Conservation (phyloP, 768 basidiomycete species). For the Amylocystis lapponica region DNA sequence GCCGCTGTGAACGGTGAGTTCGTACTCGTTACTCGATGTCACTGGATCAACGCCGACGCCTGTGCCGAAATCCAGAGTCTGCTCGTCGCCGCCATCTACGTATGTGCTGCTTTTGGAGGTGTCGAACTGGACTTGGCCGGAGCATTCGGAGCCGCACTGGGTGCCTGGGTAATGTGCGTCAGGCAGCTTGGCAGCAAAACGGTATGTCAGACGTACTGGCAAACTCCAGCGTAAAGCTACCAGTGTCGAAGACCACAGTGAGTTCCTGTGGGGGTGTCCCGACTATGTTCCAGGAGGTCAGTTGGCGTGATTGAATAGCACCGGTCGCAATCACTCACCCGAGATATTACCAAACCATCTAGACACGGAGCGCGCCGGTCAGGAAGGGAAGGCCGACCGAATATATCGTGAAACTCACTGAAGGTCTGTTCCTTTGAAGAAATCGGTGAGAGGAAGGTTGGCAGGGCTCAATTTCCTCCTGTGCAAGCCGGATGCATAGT, state of each 20-base stretch:
- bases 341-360: conserved; percentile 51
- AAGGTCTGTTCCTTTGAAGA: conserved; percentile 52
- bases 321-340: conserved; percentile 20
- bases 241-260: conserved; percentile 52
- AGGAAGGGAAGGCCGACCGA: background rate
- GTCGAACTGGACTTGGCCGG: conserved; percentile 34
- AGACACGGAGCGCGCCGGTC: background rate
- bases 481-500: conserved; percentile 6
- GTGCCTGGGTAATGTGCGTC: background rate
- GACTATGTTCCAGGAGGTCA: conserved; percentile 25
- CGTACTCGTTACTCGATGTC: conserved; percentile 36
- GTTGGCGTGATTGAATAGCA: background rate
- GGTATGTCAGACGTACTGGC: conserved; percentile 30
- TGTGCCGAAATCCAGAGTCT: conserved; percentile 45
- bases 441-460: conserved; percentile 41
- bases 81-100: conserved; percentile 35
- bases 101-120: conserved; percentile 45
- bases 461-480: conserved; percentile 24
- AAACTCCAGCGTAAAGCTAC: conserved; percentile 42
- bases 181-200: background rate
- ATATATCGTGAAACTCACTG: conserved; percentile 33
- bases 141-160: background rate
- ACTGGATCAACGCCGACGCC: conserved; percentile 51
- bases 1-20: conserved; percentile 38
- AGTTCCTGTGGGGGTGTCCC: conserved; percentile 47